Base-by-base conservation (phyloP, 176 grass and related monocot species). In the Bolboschoenus planiculmis region DNA sequence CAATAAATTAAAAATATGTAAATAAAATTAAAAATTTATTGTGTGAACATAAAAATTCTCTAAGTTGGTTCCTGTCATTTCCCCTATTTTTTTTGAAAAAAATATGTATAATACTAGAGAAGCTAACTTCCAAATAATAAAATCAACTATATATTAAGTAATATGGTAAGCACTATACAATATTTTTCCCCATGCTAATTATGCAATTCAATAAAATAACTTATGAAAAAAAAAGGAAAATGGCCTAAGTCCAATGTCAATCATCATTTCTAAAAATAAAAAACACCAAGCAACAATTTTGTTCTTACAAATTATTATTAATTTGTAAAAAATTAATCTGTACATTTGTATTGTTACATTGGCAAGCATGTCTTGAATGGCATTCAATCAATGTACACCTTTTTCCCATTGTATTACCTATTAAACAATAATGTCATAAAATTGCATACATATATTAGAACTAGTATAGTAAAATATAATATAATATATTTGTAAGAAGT, bases 291-390 rank as follows among this genome's bases (percentile, higher is more conserved):
- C 47, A 77, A 34, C 15, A 50, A 31, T 77, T 51, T 29, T 51
- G 14, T 53, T 77, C 43, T 44, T 53, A 53, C 26, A 44, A 77
- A 53, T 33, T 33, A 15, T 53, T 34, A 53, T 31, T n/a, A n/a
- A n/a, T n/a, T 31, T 51, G 46, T 77, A 77, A 50, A 9, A 3
- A 77, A 53, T 77, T n/a, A n/a, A n/a, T 11, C 46, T 77, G 46
- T 77, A 77, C 72, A 77, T 3, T 77, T 77, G 72, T 14, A 53
- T 31, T 50, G 72, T 77, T 51, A 9, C 44, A 77, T 48, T 16
- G 26, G 44, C 24, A 77, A 53, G 72, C 72, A 33, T 13, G 9
- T 15, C 68, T 46, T 47, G 20, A 44, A 50, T 47, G 11, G 43
- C 72, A 76, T 31, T 50, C 67, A 44, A 30, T 75, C 13, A 50